Evolutionary conservation across 2,329 filamentous ascomycete genomes (phyloP).

Genomic region (Sclerotinia glacialis): DNA sequence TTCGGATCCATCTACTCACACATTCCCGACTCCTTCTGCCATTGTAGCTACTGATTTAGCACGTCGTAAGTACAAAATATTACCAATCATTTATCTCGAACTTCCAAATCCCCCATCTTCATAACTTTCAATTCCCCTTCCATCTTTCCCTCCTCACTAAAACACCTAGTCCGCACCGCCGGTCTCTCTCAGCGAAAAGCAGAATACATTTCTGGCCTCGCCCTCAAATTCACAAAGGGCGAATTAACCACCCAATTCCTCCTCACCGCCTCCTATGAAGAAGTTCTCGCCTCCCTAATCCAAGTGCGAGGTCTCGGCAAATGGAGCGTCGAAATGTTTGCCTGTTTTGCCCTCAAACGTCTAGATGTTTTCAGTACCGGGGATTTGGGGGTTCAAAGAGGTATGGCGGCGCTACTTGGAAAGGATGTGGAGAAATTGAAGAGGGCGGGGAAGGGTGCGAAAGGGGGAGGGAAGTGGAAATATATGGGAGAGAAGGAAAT

Average conservation of each 20-base stretch:
- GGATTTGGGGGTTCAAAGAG: constrained; percentile 88
- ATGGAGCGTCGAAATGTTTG: constrained; percentile 99
- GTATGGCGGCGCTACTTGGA: constrained; percentile 85
- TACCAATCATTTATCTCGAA: neutral
- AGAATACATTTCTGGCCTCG: constrained; percentile 86
- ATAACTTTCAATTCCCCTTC: constrained; percentile 69
- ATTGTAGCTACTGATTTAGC: constrained; percentile 64
- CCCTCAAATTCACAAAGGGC: constrained; percentile 72
- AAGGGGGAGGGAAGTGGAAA: constrained; percentile 76
- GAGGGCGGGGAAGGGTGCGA: constrained; percentile 54
- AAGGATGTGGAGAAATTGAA: constrained; percentile 83
- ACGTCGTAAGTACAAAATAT: neutral
- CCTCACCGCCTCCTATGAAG: constrained; percentile 76
- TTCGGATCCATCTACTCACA: constrained; percentile 33
- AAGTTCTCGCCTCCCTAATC: constrained; percentile 76
- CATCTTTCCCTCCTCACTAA: constrained; percentile 60
- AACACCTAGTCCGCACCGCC: constrained; percentile 73
- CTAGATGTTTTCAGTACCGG: constrained; percentile 92
- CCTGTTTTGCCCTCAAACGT: constrained; percentile 88
- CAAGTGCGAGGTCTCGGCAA: constrained; percentile 82
- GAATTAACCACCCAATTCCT: constrained; percentile 76
- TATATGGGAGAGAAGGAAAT: constrained; percentile 96
- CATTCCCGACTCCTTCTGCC: constrained; percentile 74
- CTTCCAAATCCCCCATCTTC: neutral
- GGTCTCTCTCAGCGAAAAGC: constrained; percentile 93